Conservation (phyloP, 2,329 filamentous ascomycete genomes). For the Aspergillus neoniger region DNA sequence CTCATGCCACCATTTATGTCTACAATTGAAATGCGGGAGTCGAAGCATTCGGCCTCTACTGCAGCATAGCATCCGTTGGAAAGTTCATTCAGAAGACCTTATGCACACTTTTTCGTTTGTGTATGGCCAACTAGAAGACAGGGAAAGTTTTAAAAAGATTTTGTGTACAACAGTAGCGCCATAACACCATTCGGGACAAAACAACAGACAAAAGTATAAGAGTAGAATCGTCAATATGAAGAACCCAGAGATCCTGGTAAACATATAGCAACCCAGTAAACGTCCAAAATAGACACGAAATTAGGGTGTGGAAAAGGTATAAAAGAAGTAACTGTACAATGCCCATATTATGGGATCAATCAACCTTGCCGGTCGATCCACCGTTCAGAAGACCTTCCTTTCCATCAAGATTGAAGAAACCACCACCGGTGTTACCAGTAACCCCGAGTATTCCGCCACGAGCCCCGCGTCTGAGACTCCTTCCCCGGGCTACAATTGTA, state of each 20-base stretch:
- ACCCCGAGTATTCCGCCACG: constrained; percentile 42
- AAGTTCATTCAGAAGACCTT: too few relatives aligned
- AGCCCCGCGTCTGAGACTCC: constrained; percentile 30
- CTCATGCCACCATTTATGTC: background rate
- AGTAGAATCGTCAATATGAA: background rate
- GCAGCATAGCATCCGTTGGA: too few relatives aligned
- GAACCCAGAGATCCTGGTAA: background rate
- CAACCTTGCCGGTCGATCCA: constrained; percentile 49
- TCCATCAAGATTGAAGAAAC: constrained; percentile 52
- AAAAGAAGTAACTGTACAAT: constrained; percentile 37
- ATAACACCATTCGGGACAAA: background rate
- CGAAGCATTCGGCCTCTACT: too few relatives aligned
- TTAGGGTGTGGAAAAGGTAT: constrained; percentile 19
- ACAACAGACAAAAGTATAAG: background rate
- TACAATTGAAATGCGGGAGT: background rate
- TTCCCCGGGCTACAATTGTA: constrained; percentile 37
- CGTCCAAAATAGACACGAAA: constrained; percentile 11
- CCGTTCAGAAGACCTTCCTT: constrained; percentile 51
- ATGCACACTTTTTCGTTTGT: background rate
- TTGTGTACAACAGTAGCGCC: background rate
- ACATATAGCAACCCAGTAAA: background rate
- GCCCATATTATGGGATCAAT: constrained; percentile 35
- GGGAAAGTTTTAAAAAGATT: too few relatives aligned
- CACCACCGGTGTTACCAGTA: constrained; percentile 34
- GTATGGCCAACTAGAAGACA: background rate